Base-by-base conservation (phyloP, 768 basidiomycete species). In the Steccherinum ochraceum region DNA sequence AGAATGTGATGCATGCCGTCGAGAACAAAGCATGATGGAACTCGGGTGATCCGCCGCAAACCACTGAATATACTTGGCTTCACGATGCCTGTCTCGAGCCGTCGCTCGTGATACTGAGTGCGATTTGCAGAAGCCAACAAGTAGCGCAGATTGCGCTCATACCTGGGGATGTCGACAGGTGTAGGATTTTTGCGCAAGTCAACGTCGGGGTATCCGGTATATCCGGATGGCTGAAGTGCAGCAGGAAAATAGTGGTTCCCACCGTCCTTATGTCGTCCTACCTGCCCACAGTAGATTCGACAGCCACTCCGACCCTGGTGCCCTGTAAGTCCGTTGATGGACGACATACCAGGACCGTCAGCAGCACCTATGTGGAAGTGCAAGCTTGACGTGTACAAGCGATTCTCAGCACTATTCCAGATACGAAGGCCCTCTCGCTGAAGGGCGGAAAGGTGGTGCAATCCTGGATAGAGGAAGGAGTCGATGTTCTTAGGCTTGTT, bases 1-100 rank as follows among this genome's bases (percentile, higher is more conserved):
- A 77, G 56, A 4, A 54, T 51, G 1, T 69, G 58, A 54, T 77
- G 74, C 72, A 75, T 74, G 12, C 69, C 49, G 45, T 76, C 72
- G 0, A 54, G 53, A 11, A 55, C 44, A 46, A 71, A 74, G 24
- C 62, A 64, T 0, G 48, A 45, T 0, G 71, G 69, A 42, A 70
- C 52, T 0, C 58, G 56, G 16, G 69, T 58, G 16, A 46, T 55
- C 5, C 48, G 46, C 3, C 39, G 19, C 1, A 72, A 51, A 0
- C 68, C 71, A 7, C 51, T 45, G 42, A 74, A 64, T 2, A 75
- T 57, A n/a, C 58, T 69, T 0, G 68, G 67, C 44, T 69, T 69
- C n/a, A 53, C 52, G 26, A 77, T 63, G 0, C 74, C 69, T 2
- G 67, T 68, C 13, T 47, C 27, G 2, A 58, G 57, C 0, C 70